Percentiles rank a stretch among this genome's conserved stretches.
These are phyloP conservation scores for Barnettozyma pratensis DNA, from an alignment of 805 yeast genomes.

Conservation along the genomic window DNA sequence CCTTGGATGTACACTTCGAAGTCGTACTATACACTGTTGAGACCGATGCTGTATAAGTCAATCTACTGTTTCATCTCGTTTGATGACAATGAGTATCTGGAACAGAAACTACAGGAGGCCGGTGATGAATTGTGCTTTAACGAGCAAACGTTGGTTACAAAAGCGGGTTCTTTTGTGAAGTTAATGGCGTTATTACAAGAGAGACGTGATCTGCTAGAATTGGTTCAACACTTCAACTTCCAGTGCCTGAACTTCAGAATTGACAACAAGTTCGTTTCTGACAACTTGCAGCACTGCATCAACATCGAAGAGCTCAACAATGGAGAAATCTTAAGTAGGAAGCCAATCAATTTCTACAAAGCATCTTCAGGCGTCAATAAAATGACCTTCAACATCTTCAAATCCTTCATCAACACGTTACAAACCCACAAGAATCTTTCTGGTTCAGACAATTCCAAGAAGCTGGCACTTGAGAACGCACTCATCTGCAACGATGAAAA, in stretches of 20 bases:
- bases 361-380: background rate
- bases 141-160: background rate
- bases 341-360: constrained; percentile 5
- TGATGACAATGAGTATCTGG: constrained; percentile 5
- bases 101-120: constrained; percentile 1
- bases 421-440: background rate
- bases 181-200: background rate
- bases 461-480: background rate
- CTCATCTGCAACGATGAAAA: background rate
- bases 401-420: background rate
- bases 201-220: constrained; percentile 1
- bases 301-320: background rate
- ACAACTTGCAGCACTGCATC: background rate
- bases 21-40: constrained; percentile 7
- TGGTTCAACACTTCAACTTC: constrained; percentile 5
- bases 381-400: background rate
- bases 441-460: background rate
- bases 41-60: constrained; percentile 9
- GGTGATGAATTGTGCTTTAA: background rate
- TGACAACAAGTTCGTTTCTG: constrained; percentile 2
- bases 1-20: constrained; percentile 11
- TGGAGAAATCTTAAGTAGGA: background rate
- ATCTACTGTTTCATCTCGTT: constrained; percentile 14
- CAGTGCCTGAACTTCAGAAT: constrained; percentile 3
- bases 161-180: background rate